A percentile compares a stretch with the other conserved stretches of the same genome.
phyloP scores from a whole-genome alignment of 257 asterid species.

The Catharanthus roseus region DNA sequence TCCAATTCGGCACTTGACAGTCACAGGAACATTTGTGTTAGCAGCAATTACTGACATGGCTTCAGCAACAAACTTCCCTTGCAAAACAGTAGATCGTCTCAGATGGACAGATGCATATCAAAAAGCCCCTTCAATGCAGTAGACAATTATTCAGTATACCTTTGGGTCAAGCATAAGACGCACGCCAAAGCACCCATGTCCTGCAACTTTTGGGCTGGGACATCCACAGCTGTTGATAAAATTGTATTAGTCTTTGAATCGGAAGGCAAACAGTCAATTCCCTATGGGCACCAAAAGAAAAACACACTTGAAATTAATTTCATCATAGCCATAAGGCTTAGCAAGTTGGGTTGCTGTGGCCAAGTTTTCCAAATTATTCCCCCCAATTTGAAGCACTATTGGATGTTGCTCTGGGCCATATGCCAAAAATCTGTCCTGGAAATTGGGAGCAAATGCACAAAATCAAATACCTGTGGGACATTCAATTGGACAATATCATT shows the following conservation, averaged over 20 bases:
- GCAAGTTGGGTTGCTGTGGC: constrained; percentile 92
- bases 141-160: constrained; percentile 42
- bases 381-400: constrained; percentile 93
- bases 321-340: constrained; percentile 80
- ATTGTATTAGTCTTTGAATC: constrained; percentile 16
- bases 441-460: constrained; percentile 24
- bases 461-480: constrained; percentile 10
- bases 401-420: constrained; percentile 94
- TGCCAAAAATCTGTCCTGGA: constrained; percentile 84
- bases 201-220: constrained; percentile 94
- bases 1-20: constrained; percentile 94
- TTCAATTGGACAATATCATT: not conserved
- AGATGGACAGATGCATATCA: constrained; percentile 29
- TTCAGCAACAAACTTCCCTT: constrained; percentile 93
- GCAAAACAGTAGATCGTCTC: constrained; percentile 38
- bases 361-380: constrained; percentile 76
- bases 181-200: constrained; percentile 95
- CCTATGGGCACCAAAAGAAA: not conserved
- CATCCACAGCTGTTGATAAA: constrained; percentile 80
- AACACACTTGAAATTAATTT: constrained; percentile 86
- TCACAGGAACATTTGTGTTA: constrained; percentile 85
- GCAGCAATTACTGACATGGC: constrained; percentile 93
- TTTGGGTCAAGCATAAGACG: constrained; percentile 96
- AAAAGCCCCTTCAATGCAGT: constrained; percentile 8
- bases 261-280: constrained; percentile 11